Base-by-base conservation (phyloP, 139 green algal genomes). In the Chlorella sp. region DNA sequence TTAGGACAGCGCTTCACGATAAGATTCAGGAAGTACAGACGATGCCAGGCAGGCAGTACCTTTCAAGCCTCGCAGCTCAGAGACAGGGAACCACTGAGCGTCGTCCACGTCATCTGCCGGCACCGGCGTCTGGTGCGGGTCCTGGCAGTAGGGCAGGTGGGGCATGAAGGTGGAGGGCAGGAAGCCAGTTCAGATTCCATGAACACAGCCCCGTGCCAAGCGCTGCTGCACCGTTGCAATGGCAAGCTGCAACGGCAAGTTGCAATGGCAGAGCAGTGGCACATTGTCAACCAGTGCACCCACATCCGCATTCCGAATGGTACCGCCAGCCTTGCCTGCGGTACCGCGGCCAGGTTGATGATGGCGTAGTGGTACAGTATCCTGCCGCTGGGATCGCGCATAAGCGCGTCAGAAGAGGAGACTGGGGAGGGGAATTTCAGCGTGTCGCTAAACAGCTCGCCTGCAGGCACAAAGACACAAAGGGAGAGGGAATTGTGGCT, bases 341-440 rank as follows among this genome's bases (percentile, higher is more conserved):
- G 88, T 3, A 77, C 60, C 4, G 81, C 82, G 0, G 82, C 88
- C 14, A 89, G 40, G 53, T 88, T 83, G 48, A 91, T 64, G 36
- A 91, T 87, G 22, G 88, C 88, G 22, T 91, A 91, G 37, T 91
- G 88, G 37, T 85, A 91, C 21, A 79, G 69, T 36, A 91, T 53
- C 9, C 66, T 19, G 12, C 88, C 88, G 18, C 26, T 19, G 53
- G 75, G 57, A 5, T 82, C 85, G 0, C 85, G 85, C 22, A 79
- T 73, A 32, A 95, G 93, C 9, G 89, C 91, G 69, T 96, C 94
- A 12, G 93, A 92, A n/a, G 92, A 93, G 21, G 93, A 90, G 87
- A 96, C 94, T 21, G 93, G 83, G 0, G 88, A 93, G n/a, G 94
- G 94, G 42, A 90, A 91, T 32, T 68, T 57, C 34, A 94, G 85